Evolutionary conservation across 1,139 yeast species (phyloP).

Genomic region (Protomyces arabidopsidicola): DNA sequence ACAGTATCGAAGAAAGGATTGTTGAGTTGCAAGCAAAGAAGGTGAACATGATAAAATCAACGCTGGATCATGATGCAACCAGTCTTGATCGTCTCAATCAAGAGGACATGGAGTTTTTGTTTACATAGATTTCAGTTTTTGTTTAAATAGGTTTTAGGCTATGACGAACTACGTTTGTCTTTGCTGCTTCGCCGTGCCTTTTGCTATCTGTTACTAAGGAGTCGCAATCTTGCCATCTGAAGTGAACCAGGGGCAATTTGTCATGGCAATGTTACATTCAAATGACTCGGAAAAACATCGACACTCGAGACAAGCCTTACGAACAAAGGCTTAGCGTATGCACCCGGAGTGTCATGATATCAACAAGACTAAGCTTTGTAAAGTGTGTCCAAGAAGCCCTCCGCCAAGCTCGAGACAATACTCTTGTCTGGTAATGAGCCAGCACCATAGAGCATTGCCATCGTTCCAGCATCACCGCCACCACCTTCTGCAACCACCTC

Average conservation of each 20-base stretch:
- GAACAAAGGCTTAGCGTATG: no score
- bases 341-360: no score
- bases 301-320: no score
- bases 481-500: constrained; percentile 39
- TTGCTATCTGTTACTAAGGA: no score
- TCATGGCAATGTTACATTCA: no score
- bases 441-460: constrained; percentile 25
- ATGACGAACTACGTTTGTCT: no score
- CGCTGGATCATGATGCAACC: constrained; percentile 11
- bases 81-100: constrained; percentile 13
- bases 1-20: constrained; percentile 91
- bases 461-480: constrained; percentile 25
- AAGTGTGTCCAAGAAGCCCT: constrained; percentile 24
- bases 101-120: constrained; percentile 18
- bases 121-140: constrained; percentile 3
- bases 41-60: constrained; percentile 76
- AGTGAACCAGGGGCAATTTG: no score
- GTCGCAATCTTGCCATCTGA: no score
- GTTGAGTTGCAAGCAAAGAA: constrained; percentile 94
- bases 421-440: constrained; percentile 26
- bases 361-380: constrained; percentile 13
- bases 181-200: no score
- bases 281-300: no score
- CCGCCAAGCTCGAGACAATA: constrained; percentile 23
- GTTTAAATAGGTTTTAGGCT: background rate